Conservation (phyloP, 371 early-diverging fungal genomes). For the Zancudomyces culisetae region DNA sequence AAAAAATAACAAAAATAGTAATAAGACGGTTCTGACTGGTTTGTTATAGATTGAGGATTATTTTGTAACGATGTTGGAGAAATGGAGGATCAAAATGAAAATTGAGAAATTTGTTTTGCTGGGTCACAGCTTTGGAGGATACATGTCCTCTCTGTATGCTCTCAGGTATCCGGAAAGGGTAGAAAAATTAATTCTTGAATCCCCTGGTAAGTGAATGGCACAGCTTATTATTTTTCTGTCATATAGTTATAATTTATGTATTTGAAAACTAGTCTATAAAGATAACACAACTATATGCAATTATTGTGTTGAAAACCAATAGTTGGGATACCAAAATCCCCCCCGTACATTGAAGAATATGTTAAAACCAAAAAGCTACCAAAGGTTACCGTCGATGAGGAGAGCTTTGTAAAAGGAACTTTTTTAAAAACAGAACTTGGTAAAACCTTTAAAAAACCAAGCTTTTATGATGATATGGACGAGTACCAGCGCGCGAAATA, state of each 20-base stretch:
- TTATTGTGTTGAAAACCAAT: slow-evolving; percentile 2
- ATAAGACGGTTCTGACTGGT: too few species aligned
- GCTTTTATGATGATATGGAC: not conserved
- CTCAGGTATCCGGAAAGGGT: slow-evolving; percentile 71
- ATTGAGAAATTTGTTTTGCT: slow-evolving; percentile 64
- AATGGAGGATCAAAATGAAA: slow-evolving; percentile 59
- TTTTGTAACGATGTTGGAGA: slow-evolving; percentile 80
- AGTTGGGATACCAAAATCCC: slow-evolving; percentile 23
- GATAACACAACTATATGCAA: not conserved
- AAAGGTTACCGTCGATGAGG: not conserved
- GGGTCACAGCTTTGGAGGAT: slow-evolving; percentile 79
- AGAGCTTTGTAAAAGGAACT: not conserved
- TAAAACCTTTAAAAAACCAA: not conserved
- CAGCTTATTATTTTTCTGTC: too few species aligned
- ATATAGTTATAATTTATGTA: too few species aligned
- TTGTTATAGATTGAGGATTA: slow-evolving; percentile 43
- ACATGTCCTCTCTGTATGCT: slow-evolving; percentile 69
- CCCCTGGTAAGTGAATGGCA: slow-evolving; percentile 42
- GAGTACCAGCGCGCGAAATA: not conserved
- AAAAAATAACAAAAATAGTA: too few species aligned
- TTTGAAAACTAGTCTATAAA: too few species aligned
- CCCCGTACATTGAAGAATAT: not conserved
- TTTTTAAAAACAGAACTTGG: not conserved
- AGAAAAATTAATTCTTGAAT: slow-evolving; percentile 71
- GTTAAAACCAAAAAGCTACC: not conserved